Base-by-base conservation (phyloP, 106 monocot species). In the Platanthera zijinensis region DNA sequence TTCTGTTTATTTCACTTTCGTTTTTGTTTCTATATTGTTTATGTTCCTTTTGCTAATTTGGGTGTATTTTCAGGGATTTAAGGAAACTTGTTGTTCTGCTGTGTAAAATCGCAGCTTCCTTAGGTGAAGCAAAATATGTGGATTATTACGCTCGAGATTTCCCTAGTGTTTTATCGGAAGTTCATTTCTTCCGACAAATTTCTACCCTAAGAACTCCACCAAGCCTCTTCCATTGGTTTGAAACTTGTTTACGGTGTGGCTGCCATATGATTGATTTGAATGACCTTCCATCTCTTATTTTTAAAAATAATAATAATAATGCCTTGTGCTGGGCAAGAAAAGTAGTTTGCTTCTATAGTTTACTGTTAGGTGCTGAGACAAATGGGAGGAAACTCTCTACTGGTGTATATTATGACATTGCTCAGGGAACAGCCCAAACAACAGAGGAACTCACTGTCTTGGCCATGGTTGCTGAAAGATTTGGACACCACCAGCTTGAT, bases 131-230 rank as follows among this genome's bases (percentile, higher is more conserved):
- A 56, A 83, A 46, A 52, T 94, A 88, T 78, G 82, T 86, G 14
- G 93, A 97, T 74, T 86, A 93, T 68, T 97, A 97, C 79, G 63
- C 83, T 79, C 96, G 96, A 75, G 93, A 97, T 77, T 97, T 91
- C 52, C 96, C 96, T 3, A n/a, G 8, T 54, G 12, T 89, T 14
- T 79, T 84, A 73, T 70, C 57, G 19, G 82, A 89, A 75, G n/a
- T 84, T 79, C n/a, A 25, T 56, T 73, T 79, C 32, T 74, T 80
- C n/a, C 69, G 66, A 76, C 77, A 78, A 49, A 32, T 63, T 49
- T 3, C 54, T 83, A 63, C 77, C 74, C 69, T 80, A 67, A 87
- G 78, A 86, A 53, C 66, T 62, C 93, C 96, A 64, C 96, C 96
- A 54, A 87, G 72, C 67, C 76, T 97, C 12, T 88, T 93, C 53